Base-by-base conservation (phyloP, 2,329 filamentous ascomycete species). In the Pseudogymnoascus sp. region DNA sequence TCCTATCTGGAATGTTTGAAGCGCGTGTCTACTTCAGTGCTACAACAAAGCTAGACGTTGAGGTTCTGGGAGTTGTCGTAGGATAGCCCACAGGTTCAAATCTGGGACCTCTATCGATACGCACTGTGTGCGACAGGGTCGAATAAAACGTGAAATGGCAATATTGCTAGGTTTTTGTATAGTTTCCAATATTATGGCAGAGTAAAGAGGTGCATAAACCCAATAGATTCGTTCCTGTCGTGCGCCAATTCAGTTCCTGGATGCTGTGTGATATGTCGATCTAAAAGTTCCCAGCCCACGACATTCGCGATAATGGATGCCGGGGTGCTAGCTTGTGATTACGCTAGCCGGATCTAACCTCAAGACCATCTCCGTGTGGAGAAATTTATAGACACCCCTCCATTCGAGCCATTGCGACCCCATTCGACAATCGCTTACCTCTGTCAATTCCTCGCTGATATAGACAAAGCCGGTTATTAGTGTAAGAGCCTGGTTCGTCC, bases 301-400 rank as follows among this genome's bases (percentile, higher is more conserved):
- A 57, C 51, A 57, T 57, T 57, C 51, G 51, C 51, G 51, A 57
- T 57, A 57, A 57, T 57, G 29, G 26, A 57, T 57, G 51, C 51
- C 29, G 51, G 51, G 51, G 51, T 57, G 29, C 51, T 34, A 36
- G 51, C 51, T 36, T 57, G 29, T 57, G 26, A 57, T 36, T 34
- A 57, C 51, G 51, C 51, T 57, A 57, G 51, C 51, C 51, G 29
- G 29, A 57, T 57, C 10, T 34, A 57, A 57, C 51, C 51, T 57
- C 29, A 57, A 57, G 29, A 34, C 51, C 51, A 57, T 57, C 51
- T 36, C 29, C 51, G 10, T 57, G 51, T 57, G 51, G 51, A 57
- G 51, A 57, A 57, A 57, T 57, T 57, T 34, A 57, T 34, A 34
- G 29, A 57, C 51, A 34, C 51, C 51, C 51, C 51, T 57, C 51